Conservation (phyloP, 116 monocot species). For the Phalaenopsis hybrid region DNA sequence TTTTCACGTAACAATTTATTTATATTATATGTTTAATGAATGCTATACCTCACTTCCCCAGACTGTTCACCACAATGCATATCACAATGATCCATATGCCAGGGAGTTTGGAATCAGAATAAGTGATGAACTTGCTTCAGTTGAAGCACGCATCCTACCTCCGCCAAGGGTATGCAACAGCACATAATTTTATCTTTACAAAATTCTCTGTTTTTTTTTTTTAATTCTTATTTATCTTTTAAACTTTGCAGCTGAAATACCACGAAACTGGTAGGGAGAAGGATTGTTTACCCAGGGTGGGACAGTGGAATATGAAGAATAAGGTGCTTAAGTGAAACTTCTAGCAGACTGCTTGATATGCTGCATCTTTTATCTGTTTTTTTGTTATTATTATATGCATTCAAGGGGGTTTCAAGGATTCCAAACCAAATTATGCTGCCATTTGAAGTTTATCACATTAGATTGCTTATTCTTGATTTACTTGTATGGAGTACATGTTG, state of each 20-base stretch:
- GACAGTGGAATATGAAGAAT: conserved; percentile 82
- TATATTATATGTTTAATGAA: background rate
- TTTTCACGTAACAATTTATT: background rate
- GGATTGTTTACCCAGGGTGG: conserved; percentile 47
- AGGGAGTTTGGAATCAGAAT: conserved; percentile 73
- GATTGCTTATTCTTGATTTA: too few species aligned
- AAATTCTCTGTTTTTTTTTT: background rate
- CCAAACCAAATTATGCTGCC: background rate
- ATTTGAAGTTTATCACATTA: background rate
- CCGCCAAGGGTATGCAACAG: conserved; percentile 44
- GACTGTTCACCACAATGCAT: conserved; percentile 66
- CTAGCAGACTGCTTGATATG: background rate
- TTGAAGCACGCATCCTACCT: conserved; percentile 74
- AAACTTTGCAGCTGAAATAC: conserved; percentile 42
- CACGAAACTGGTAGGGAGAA: conserved; percentile 61
- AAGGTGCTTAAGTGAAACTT: conserved; percentile 28
- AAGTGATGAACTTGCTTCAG: conserved; percentile 51
- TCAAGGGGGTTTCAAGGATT: background rate
- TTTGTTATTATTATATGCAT: background rate
- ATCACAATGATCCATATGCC: conserved; percentile 55
- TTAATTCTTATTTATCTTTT: background rate
- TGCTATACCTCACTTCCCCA: conserved; percentile 10
- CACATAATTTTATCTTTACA: background rate
- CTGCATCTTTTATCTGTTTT: background rate
- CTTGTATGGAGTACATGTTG: too few species aligned